Evolutionary conservation across 345 rosid genomes (phyloP).

Genomic region (Gynandropsis gynandra): DNA sequence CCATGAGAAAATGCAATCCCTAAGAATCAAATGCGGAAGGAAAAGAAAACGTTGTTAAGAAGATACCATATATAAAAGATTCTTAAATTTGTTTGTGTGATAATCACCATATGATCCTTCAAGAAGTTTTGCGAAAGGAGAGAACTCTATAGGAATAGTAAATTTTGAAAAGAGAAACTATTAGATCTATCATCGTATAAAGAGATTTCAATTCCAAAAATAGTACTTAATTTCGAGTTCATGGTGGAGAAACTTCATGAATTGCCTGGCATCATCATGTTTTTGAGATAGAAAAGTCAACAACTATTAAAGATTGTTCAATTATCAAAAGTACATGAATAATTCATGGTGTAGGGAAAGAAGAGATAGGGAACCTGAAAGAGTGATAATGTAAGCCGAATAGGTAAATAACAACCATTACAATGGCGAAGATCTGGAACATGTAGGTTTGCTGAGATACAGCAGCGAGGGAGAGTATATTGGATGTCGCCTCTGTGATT

Average conservation of each 20-base stretch:
- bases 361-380: constrained; percentile 65
- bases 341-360: neutral
- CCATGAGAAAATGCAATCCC: constrained; percentile 12
- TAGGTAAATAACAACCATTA: constrained; percentile 89
- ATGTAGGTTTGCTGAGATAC: too few species aligned
- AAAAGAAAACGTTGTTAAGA: constrained; percentile 35
- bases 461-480: too few species aligned
- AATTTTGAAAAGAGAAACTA: neutral
- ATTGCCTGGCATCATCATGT: constrained; percentile 91
- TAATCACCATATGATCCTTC: constrained; percentile 97
- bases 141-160: constrained; percentile 14
- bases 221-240: constrained; percentile 90
- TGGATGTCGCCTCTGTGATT: too few species aligned
- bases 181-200: neutral
- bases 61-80: constrained; percentile 97
- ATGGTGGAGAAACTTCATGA: constrained; percentile 98
- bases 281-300: constrained; percentile 37
- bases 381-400: constrained; percentile 88
- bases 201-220: constrained; percentile 16
- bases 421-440: too few species aligned
- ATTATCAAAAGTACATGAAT: neutral
- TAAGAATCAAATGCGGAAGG: too few species aligned
- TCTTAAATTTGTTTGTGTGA: constrained; percentile 98
- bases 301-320: constrained; percentile 27
- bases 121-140: constrained; percentile 66